phyloP scores from a whole-genome alignment of 2,329 filamentous ascomycete genomes.

The Paracoccidioides brasiliensis region DNA sequence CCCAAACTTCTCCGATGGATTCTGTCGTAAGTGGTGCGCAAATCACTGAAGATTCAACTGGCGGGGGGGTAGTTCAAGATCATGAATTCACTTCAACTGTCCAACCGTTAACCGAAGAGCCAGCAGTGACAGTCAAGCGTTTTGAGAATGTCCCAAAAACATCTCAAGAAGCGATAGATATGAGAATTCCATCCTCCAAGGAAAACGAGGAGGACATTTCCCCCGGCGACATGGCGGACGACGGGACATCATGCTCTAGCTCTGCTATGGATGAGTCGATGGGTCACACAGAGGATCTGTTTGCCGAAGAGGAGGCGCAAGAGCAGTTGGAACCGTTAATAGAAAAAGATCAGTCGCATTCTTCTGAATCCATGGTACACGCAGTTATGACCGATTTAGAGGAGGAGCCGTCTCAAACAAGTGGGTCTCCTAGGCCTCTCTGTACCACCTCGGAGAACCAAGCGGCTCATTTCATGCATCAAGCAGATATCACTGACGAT shows the following conservation, averaged over 20 bases:
- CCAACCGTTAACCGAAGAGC: background rate
- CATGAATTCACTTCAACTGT: background rate
- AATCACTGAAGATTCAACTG: background rate
- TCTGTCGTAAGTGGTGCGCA: background rate
- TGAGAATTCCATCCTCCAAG: slow-evolving; percentile 6
- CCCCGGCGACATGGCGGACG: slow-evolving; percentile 6
- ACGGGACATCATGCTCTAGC: slow-evolving; percentile 15
- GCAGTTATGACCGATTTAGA: background rate
- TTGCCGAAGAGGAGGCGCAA: background rate
- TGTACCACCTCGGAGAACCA: slow-evolving; percentile 5
- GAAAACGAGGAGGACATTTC: slow-evolving; percentile 8
- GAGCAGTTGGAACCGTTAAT: background rate
- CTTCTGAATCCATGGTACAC: background rate
- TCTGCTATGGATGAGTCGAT: slow-evolving; percentile 30
- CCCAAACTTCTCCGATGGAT: background rate
- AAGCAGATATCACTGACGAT: background rate
- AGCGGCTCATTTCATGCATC: slow-evolving; percentile 3
- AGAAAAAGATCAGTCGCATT: background rate
- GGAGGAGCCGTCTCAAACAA: background rate
- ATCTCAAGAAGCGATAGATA: slow-evolving; percentile 9
- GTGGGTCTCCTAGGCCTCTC: background rate
- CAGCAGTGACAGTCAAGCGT: background rate
- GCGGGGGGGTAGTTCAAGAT: background rate
- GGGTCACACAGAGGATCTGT: slow-evolving; percentile 11
- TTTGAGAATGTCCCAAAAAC: slow-evolving; percentile 4